Evolutionary conservation across 106 monocot genomes (phyloP).

Genomic region (Dendrobium chrysotoxum): DNA sequence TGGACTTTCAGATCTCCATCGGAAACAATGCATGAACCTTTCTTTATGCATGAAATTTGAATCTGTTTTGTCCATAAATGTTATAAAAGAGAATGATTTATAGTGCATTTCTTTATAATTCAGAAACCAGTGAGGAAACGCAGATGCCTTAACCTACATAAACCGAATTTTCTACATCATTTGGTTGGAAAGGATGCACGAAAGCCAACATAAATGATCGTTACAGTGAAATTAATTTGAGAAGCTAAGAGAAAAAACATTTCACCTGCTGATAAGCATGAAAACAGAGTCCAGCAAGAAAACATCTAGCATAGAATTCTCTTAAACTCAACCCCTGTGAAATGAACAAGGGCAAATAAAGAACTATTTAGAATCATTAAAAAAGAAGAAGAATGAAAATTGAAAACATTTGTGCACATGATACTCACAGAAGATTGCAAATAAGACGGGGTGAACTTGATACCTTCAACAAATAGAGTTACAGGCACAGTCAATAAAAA

Average conservation of each 20-base stretch:
- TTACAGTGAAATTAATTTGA: background rate
- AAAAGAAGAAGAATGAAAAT: background rate
- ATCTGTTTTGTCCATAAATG: background rate
- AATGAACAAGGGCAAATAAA: background rate
- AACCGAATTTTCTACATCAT: background rate
- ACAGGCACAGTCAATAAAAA: constrained; percentile 49
- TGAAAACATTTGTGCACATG: background rate
- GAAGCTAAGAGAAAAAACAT: background rate
- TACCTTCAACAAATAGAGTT: constrained; percentile 49
- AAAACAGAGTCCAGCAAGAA: constrained; percentile 67
- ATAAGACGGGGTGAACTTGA: constrained; percentile 57
- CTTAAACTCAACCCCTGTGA: constrained; percentile 62
- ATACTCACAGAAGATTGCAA: constrained; percentile 59
- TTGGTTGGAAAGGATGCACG: background rate
- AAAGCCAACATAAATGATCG: background rate
- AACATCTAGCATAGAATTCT: constrained; percentile 49
- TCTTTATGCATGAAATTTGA: background rate
- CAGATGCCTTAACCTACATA: background rate
- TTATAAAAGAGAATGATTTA: background rate
- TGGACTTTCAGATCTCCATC: background rate
- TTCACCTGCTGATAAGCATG: constrained; percentile 90
- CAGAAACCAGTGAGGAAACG: background rate
- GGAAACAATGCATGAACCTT: background rate
- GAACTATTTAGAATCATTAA: background rate
- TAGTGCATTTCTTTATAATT: background rate